Evolutionary conservation across 495 filamentous ascomycete species (phyloP), one percentile per base, ranked within the genome.

Genomic region (Aspergillus diversus): DNA sequence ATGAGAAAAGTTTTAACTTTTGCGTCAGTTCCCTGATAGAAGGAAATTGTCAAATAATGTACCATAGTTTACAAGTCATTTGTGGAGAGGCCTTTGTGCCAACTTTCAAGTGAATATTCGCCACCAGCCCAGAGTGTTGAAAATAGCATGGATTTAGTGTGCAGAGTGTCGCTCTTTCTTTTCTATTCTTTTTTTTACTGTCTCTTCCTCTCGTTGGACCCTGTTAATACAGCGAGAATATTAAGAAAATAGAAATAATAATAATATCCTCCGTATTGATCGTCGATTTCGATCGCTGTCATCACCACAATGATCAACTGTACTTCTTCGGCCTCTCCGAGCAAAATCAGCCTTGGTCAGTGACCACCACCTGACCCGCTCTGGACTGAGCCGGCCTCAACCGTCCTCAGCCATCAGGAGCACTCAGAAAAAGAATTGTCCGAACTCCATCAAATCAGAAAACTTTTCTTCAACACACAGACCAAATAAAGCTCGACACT

Each of bases 361-460:
- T 70, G 68, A 68, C 66, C 63, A 67, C 59, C 69, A 71, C 61
- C 66, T 71, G 69, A 71, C 66, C 57, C 13, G 55, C 35, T 59
- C 53, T 49, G 59, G 59, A 68, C 55, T 66, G 33, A 32, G 46
- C 46, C 31, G 4, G 27, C 34, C 31, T 6, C 47, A 50, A 50
- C 53, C 21, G 32, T 51, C 46, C 32, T 48, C 21, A 27, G 21
- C 21, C 21, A 27, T 39, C 35, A 48, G 33, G 42, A 61, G 16
- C n/a, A 31, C 13, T 34, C 35, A 46, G 32, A 21, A 33, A 27
- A 37, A 37, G 60, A 66, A 69, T 48, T 66, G 53, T 57, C 67
- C 67, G 67, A 63, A 48, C 17, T 31, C 12, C 43, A 34, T 69
- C 63, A 63, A 66, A 69, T 69, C 63, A 66, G 55, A 63, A 17